Evolutionary conservation across 2,329 filamentous ascomycete genomes (phyloP), one percentile per base, ranked within the genome.

Genomic region (Xylariaceae sp.): DNA sequence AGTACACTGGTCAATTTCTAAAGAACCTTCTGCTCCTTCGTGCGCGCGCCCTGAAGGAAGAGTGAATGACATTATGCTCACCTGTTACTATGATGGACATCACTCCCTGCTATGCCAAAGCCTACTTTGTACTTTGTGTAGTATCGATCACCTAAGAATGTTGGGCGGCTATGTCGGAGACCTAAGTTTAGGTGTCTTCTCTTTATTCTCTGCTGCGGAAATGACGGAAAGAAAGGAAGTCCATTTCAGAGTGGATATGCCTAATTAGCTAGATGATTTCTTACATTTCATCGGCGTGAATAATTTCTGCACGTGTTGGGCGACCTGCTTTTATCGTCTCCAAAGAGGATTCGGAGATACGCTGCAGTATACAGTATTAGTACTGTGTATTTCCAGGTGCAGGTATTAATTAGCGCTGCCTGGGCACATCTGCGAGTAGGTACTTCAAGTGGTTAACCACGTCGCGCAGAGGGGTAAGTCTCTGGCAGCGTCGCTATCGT

Each of bases 101-200:
- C n/a, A n/a, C n/a, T n/a, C n/a, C n/a, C n/a, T n/a, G n/a, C n/a
- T n/a, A n/a, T n/a, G n/a, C n/a, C n/a, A n/a, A n/a, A n/a, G n/a
- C n/a, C n/a, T n/a, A n/a, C n/a, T n/a, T n/a, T n/a, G n/a, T n/a
- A 41, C 21, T 29, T 31, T 21, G 12, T 17, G 26, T 21, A 24
- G 16, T 53, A 53, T 26, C n/a, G 11, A 45, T 14, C 33, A 24
- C 34, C 4, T 16, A 44, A 37, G 41, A 11, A 37, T 14, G 41
- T 21, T 48, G 17, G 16, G 39, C 33, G 26, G 29, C 19, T 33
- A 36, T 33, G 17, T 45, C 19, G 29, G 24, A 28, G 39, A 37
- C n/a, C n/a, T n/a, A n/a, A n/a, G 45, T 55, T 45, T 49, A 51
- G 49, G 54, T 16, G 51, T 34, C 46, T 31, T 40, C 51, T 12